phyloP scores from a whole-genome alignment of 192 early-diverging fungal genomes.

The Linnemannia hyalina region DNA sequence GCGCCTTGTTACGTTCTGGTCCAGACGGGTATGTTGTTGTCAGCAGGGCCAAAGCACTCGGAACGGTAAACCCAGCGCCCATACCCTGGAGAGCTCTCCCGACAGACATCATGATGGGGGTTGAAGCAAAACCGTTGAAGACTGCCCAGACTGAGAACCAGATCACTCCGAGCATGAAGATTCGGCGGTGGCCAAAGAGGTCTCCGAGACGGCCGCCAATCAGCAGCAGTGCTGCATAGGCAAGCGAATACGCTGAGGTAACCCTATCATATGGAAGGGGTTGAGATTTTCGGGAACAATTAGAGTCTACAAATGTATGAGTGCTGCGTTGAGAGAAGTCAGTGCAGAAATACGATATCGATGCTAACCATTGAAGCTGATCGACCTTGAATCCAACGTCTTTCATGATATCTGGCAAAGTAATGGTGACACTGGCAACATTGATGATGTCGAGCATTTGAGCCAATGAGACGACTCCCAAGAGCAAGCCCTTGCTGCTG shows the following conservation, averaged over 20 bases:
- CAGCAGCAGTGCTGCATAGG: constrained; percentile 41
- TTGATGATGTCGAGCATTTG: constrained; percentile 38
- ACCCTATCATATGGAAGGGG: constrained; percentile 12
- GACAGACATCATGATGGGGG: constrained; percentile 36
- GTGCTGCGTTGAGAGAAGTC: background rate
- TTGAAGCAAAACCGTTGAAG: constrained; percentile 29
- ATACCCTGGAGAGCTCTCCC: constrained; percentile 45
- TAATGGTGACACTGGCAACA: constrained; percentile 26
- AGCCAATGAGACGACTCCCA: background rate
- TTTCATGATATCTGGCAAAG: constrained; percentile 18
- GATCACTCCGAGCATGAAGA: constrained; percentile 17
- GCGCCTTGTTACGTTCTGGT: constrained; percentile 23
- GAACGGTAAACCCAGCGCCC: constrained; percentile 42
- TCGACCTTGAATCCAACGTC: constrained; percentile 24
- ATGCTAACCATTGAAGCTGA: constrained; percentile 27
- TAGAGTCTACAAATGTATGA: background rate
- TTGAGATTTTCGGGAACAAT: background rate
- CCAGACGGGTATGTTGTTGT: constrained; percentile 27
- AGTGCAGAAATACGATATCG: background rate
- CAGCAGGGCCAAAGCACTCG: constrained; percentile 36
- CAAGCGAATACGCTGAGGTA: constrained; percentile 35
- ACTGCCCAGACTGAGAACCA: constrained; percentile 33
- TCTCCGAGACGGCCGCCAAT: constrained; percentile 41
- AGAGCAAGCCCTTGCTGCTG: background rate
- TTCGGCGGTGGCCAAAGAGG: constrained; percentile 38